These are phyloP conservation scores for Phyllachora maydis DNA, from an alignment of 2,329 filamentous ascomycete genomes.

Conservation along the genomic window DNA sequence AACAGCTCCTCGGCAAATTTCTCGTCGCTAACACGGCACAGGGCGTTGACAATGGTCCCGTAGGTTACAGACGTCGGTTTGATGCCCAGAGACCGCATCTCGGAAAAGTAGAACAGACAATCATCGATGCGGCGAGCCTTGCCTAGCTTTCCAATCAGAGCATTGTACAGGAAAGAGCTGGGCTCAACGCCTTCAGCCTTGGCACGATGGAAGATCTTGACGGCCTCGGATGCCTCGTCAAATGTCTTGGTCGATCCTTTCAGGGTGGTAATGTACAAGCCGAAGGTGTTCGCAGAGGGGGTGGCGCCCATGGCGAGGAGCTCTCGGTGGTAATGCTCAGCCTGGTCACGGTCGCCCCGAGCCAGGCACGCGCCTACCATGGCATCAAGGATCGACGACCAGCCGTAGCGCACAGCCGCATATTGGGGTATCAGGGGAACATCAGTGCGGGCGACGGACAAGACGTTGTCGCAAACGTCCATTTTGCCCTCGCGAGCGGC, in stretches of 20 bases:
- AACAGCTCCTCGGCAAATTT: constrained; percentile 96
- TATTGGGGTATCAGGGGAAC: constrained; percentile 73
- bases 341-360: constrained; percentile 58
- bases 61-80: constrained; percentile 96
- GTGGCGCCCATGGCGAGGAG: constrained; percentile 76
- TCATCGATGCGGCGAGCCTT: constrained; percentile 97
- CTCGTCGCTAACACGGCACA: constrained; percentile 93
- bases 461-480: constrained; percentile 65
- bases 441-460: constrained; percentile 75
- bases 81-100: constrained; percentile 86
- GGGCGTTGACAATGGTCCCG: constrained; percentile 91
- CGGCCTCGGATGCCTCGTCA: constrained; percentile 87
- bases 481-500: constrained; percentile 72
- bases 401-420: constrained; percentile 76
- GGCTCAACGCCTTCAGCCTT: constrained; percentile 88
- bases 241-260: constrained; percentile 97
- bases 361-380: constrained; percentile 89
- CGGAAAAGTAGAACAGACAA: constrained; percentile 92
- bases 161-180: constrained; percentile 94
- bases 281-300: constrained; percentile 92
- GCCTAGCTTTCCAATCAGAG: constrained; percentile 91
- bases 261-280: constrained; percentile 95
- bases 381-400: constrained; percentile 88
- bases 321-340: constrained; percentile 79
- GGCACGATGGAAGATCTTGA: constrained; percentile 92